Base-by-base conservation (phyloP, 352 stramenopile genomes). In the Pythium phragmiticola region DNA sequence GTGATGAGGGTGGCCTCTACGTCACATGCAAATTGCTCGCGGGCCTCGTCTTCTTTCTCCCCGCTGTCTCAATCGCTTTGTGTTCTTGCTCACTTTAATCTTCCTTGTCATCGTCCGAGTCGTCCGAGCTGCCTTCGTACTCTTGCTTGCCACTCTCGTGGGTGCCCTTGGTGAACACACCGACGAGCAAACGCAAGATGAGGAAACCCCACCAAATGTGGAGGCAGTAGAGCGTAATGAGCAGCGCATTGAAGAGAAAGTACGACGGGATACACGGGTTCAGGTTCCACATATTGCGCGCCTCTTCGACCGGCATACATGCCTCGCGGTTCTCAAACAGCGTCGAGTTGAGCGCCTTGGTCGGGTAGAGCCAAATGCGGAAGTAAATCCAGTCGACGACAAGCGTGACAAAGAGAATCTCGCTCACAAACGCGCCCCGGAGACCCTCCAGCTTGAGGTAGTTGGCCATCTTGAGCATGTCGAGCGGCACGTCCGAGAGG, bases 401-500 rank as follows among this genome's bases (percentile, higher is more conserved):
- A 17, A 85, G 74, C 13, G 73, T 68, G 19, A 87, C 74, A 60
- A 94, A 95, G n/a, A 86, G 51, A 30, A 92, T 74, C 55, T 96
- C 88, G 63, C 70, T 85, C 52, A 76, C 66, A 53, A 95, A 95
- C 30, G 88, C 58, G 16, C 84, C 87, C 17, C 70, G 70, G 30
- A 79, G 60, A 51, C 84, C 87, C 66, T 95, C 87, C 47, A 95
- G 65, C 57, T 95, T 93, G 61, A 95, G 79, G 79, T 95, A 94
- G 72, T 96, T 96, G 69, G 67, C 70, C 85, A 96, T 95, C 75
- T 96, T 96, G 52, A 96, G 70, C 70, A 93, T 76, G 63, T 96
- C 88, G 36, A 96, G 73, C 36, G 87, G 84, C n/a, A 96, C 75
- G 61, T 96, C 88, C n/a, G 84, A 93, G 51, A 92, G 71, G 56